Percentiles rank a stretch among this genome's conserved stretches.
Evolutionary conservation across 257 asterid species (phyloP).

Genomic region (Catharanthus roseus): DNA sequence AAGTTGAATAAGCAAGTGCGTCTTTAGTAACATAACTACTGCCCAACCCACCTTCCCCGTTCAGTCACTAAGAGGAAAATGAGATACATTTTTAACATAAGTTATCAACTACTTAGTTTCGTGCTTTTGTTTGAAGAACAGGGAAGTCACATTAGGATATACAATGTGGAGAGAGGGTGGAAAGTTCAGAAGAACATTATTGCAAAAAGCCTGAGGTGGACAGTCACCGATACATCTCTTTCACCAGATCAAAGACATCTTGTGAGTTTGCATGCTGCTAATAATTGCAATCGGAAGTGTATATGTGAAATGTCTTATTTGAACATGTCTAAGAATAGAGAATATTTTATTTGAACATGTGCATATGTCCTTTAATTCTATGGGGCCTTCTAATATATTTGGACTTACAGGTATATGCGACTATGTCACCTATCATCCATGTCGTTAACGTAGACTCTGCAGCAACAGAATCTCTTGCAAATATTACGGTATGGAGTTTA

Average conservation of each 20-base stretch:
- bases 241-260: conserved; percentile 72
- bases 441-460: conserved; percentile 60
- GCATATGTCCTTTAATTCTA: background rate
- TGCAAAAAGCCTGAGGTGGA: conserved; percentile 86
- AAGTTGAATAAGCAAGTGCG: background rate
- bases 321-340: background rate
- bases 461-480: conserved; percentile 61
- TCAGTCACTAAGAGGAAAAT: too few relatives aligned
- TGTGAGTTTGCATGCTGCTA: conserved; percentile 39
- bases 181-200: conserved; percentile 69
- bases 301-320: background rate
- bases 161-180: conserved; percentile 82
- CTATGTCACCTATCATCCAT: conserved; percentile 73
- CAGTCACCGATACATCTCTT: conserved; percentile 78
- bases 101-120: background rate
- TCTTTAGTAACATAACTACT: background rate
- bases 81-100: background rate
- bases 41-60: background rate
- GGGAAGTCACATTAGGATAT: conserved; percentile 87
- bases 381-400: background rate
- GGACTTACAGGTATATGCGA: conserved; percentile 67
- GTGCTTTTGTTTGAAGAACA: conserved; percentile 22
- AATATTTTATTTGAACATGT: background rate
- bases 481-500: conserved; percentile 52
- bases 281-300: background rate